A percentile compares a stretch with the other conserved stretches of the same genome.
Conservation (phyloP, 2,329 filamentous ascomycete genomes). For the Xenoacremonium recifei region DNA sequence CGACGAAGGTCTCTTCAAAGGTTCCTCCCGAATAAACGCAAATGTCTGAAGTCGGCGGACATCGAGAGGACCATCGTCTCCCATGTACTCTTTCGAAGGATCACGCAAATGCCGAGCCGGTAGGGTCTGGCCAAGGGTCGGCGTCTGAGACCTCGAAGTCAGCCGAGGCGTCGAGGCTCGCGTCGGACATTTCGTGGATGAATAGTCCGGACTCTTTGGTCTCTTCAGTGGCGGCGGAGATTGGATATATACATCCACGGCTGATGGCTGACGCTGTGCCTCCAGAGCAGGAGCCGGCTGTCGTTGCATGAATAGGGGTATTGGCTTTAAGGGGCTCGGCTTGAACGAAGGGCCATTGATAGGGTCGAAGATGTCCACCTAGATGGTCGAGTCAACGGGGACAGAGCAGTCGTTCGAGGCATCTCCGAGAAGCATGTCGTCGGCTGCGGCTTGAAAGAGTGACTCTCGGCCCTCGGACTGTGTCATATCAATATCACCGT, state of each 20-base stretch:
- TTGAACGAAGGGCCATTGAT: slow-evolving; percentile 45
- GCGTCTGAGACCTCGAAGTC: background rate
- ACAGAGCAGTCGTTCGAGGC: slow-evolving; percentile 16
- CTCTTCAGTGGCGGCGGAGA: slow-evolving; percentile 7
- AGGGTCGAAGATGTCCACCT: slow-evolving; percentile 50
- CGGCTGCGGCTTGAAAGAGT: slow-evolving; percentile 1
- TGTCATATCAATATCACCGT: background rate
- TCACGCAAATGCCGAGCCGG: too few species aligned
- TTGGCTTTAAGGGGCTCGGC: slow-evolving; percentile 49
- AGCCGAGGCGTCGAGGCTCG: background rate
- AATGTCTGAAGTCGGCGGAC: slow-evolving; percentile 13
- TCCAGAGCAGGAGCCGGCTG: slow-evolving; percentile 13
- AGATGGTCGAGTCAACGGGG: slow-evolving; percentile 38
- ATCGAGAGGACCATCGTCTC: slow-evolving; percentile 7
- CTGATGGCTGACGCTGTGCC: slow-evolving; percentile 8
- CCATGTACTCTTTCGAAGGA: slow-evolving; percentile 3
- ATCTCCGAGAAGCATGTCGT: slow-evolving; percentile 7
- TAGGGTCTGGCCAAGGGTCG: slow-evolving; percentile 1
- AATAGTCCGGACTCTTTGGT: slow-evolving; percentile 2
- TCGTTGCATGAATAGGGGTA: slow-evolving; percentile 47
- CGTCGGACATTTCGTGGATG: slow-evolving; percentile 4
- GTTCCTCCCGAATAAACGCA: slow-evolving; percentile 34
- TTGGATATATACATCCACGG: slow-evolving; percentile 13
- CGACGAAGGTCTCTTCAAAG: slow-evolving; percentile 39
- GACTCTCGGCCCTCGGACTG: slow-evolving; percentile 7